These are phyloP conservation scores for Aspergillus asperescens DNA, from an alignment of 495 filamentous ascomycete genomes.

Conservation along the genomic window DNA sequence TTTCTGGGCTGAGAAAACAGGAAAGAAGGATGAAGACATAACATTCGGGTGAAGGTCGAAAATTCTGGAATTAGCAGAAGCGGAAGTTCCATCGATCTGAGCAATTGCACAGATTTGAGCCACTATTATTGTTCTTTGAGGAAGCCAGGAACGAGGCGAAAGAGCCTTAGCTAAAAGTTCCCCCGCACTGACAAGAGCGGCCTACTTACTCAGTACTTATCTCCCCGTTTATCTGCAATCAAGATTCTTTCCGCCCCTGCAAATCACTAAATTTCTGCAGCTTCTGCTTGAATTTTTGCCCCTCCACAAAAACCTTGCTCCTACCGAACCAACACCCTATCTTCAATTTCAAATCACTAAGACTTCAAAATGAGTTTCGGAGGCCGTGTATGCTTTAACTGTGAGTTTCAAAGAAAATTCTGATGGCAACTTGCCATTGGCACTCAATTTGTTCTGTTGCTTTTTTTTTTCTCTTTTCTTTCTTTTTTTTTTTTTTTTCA, in stretches of 20 bases:
- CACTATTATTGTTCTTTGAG: neutral
- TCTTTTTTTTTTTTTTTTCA: neutral
- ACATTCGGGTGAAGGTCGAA: neutral
- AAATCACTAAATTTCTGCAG: conserved; percentile 24
- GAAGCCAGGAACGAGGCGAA: conserved; percentile 24
- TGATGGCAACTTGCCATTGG: conserved; percentile 2
- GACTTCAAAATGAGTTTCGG: conserved; percentile 45
- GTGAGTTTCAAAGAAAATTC: conserved; percentile 47
- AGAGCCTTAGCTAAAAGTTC: conserved; percentile 14
- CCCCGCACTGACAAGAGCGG: conserved; percentile 31
- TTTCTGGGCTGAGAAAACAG: too few relatives aligned
- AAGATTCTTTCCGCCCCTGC: conserved; percentile 14
- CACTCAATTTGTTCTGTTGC: neutral
- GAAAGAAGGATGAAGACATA: neutral
- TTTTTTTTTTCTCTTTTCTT: neutral
- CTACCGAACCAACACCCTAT: conserved; percentile 1
- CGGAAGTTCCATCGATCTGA: neutral
- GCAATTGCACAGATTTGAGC: too few relatives aligned
- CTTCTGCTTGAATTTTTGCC: conserved; percentile 20
- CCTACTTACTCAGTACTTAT: too few relatives aligned
- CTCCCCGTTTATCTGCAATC: conserved; percentile 20
- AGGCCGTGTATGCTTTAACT: conserved; percentile 75
- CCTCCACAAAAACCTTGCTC: conserved; percentile 3
- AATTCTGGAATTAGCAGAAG: neutral
- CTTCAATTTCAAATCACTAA: conserved; percentile 8